Base-by-base conservation (phyloP, 768 basidiomycete species). In the Termitomyces sp. region DNA sequence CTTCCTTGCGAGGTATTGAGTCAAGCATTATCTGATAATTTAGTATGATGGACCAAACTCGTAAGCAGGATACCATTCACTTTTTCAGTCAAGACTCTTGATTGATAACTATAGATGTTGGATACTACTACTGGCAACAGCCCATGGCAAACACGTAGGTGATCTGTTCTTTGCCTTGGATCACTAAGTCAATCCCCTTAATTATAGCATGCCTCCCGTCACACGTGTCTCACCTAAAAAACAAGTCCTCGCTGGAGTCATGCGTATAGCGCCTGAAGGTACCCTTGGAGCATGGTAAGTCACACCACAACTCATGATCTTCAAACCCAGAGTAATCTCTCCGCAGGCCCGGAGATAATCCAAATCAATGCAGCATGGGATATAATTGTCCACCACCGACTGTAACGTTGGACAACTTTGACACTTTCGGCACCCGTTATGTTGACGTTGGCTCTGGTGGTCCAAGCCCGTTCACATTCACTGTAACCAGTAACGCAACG, bases 1-100 rank as follows among this genome's bases (percentile, higher is more conserved):
- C 16, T n/a, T 43, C 8, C n/a, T 62, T 62, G 44, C 36, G 38
- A n/a, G 23, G 52, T 10, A n/a, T n/a, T 8, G 8, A 16, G 48
- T 53, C 36, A 61, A 36, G 14, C 30, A n/a, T 47, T 20, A 16
- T 44, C 20, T 26, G 48, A 14, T 35, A 48, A 28, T 33, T 14
- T 41, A 81, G 79, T 64, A 87, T 89, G 80, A 86, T 89, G 83
- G 84, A 86, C 66, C 86, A 88, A 66, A 85, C 85, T 28, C 85
- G 77, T 78, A 56, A 59, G 75, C 54, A 38, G 43, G 43, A 20
- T 32, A 23, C 41, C 5, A 3, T 47, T 26, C 30, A 16, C 10
- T 13, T 41, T 38, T 35, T 32, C 28, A 1, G 23, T 33, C 43
- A n/a, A 28, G 28, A 47, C 3, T 23, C 1, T 9, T 47, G n/a